phyloP scores from a whole-genome alignment of 257 asterid species.

The Pogostemon cablin region DNA sequence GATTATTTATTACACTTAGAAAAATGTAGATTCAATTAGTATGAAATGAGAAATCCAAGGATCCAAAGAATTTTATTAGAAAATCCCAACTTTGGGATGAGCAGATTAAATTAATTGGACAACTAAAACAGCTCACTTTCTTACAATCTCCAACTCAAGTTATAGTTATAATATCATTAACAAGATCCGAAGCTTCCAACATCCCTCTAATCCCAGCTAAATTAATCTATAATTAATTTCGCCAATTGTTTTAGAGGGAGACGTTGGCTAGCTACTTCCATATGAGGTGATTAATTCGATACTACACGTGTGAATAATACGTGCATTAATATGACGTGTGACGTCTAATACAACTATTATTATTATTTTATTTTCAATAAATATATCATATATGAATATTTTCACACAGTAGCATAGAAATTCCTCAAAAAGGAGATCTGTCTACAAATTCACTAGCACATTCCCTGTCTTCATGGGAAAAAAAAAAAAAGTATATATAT shows the following conservation, averaged over 20 bases:
- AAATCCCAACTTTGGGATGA: constrained; percentile 29
- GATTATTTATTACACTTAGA: no score
- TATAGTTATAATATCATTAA: constrained; percentile 4
- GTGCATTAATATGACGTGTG: background rate
- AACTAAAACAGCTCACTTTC: constrained; percentile 44
- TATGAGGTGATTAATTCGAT: constrained; percentile 23
- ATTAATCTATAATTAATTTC: constrained; percentile 18
- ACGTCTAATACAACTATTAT: background rate
- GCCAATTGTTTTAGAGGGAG: constrained; percentile 7
- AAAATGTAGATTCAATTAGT: no score
- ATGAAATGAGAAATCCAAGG: no score
- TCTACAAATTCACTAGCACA: constrained; percentile 44
- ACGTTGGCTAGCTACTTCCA: constrained; percentile 37
- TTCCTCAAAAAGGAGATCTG: constrained; percentile 25
- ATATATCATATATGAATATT: no score
- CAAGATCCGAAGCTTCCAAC: constrained; percentile 44
- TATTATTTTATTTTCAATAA: no score
- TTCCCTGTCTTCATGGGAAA: constrained; percentile 18
- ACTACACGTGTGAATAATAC: background rate
- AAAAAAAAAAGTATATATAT: background rate
- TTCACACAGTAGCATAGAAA: no score
- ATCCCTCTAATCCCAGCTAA: constrained; percentile 31
- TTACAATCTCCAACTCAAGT: constrained; percentile 35
- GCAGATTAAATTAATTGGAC: constrained; percentile 29
- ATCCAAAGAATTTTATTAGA: background rate